Base-by-base conservation (phyloP, 2,329 filamentous ascomycete genomes). In the Huntiella omanensis region DNA sequence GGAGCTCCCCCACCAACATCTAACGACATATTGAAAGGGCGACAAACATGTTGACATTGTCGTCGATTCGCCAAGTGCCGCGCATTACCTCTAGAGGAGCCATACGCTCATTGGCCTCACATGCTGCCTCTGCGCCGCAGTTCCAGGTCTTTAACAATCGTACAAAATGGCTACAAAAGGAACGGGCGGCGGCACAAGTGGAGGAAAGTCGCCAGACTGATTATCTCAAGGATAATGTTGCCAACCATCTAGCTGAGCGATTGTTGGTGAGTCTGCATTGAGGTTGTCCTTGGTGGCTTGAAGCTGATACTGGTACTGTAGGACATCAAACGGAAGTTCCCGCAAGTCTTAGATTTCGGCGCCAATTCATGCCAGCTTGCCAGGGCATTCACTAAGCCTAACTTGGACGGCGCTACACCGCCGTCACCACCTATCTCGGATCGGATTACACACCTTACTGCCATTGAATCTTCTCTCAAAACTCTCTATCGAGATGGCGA, bases 311-410 rank as follows among this genome's bases (percentile, higher is more conserved):
- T 17, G 33, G 40, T 11, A n/a, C 2, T 17, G n/a, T 11, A 87
- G 83, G 87, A 96, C 59, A 92, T 98, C 66, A 94, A 93, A 56
- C 82, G 91, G 32, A 70, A 77, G 48, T 95, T 93, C 55, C 75
- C 81, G 39, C 71, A 75, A 53, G 85, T 86, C 17, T 80, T 98
- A 50, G 91, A 98, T 61, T 77, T 95, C 32, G 91, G 91, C 51
- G 88, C 91, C 51, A 94, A 96, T 60, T 84, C 88, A 51, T 95
- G 88, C 70, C 93, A 95, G 62, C 77, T 98, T 51, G 87, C 87
- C 15, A 77, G 80, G 52, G 82, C 83, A 48, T 71, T 96, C 40
- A 80, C 80, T 54, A 67, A 77, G 52, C 69, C 76, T 48, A 76
- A 84, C 57, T 75, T 76, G 1, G 77, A 83, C 56, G 65, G 69